phyloP scores from a whole-genome alignment of 2,329 filamentous ascomycete genomes.

The Neocatenulostroma microsporum region DNA sequence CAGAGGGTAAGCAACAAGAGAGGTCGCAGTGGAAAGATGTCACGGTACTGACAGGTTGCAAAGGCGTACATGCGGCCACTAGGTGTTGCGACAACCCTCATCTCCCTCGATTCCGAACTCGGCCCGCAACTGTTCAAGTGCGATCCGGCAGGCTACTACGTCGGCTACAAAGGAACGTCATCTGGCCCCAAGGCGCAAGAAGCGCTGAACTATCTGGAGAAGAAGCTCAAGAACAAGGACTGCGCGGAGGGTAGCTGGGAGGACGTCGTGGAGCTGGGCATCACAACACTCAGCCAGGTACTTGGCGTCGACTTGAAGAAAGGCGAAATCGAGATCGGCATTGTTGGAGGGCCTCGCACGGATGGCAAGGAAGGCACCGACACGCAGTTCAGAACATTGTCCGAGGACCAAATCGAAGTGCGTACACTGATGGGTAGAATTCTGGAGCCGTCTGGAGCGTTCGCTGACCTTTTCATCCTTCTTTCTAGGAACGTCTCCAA shows the following conservation, averaged over 20 bases:
- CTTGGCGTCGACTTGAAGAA: constrained; percentile 99
- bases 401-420: constrained; percentile 98
- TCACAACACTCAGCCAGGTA: constrained; percentile 89
- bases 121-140: constrained; percentile 97
- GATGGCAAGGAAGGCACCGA: constrained; percentile 80
- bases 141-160: constrained; percentile 95
- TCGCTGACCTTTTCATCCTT: too few relatives aligned
- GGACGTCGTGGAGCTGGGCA: constrained; percentile 94
- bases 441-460: too few relatives aligned
- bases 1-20: constrained; percentile 82
- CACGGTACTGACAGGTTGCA: too few relatives aligned
- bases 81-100: constrained; percentile 88
- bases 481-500: constrained; percentile 87
- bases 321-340: constrained; percentile 94
- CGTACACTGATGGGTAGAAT: too few relatives aligned
- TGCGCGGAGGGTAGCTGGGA: constrained; percentile 87
- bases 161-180: constrained; percentile 95
- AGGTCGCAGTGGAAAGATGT: neutral
- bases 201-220: constrained; percentile 95
- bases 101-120: constrained; percentile 84
- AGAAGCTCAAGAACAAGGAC: constrained; percentile 99
- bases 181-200: constrained; percentile 98
- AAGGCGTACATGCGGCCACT: constrained; percentile 98
- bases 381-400: constrained; percentile 75
- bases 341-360: constrained; percentile 77